Evolutionary conservation across 2,329 filamentous ascomycete species (phyloP).

Genomic region (Mycogone perniciosa): DNA sequence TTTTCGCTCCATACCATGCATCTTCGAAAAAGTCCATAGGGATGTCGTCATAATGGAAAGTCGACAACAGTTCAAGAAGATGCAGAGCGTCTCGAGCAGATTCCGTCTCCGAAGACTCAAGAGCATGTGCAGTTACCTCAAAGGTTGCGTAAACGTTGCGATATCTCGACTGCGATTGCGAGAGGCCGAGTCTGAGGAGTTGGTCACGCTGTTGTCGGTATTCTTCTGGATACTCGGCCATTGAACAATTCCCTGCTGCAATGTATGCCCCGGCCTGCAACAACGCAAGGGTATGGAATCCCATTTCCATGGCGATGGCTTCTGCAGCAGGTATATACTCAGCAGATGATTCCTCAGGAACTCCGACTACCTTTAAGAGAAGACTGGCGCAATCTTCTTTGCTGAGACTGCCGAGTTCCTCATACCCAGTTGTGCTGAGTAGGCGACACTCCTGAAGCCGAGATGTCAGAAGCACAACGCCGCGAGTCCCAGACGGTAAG

Average conservation of each 20-base stretch:
- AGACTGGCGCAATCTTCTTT: constrained; percentile 1
- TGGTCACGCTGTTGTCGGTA: background rate
- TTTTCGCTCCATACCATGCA: constrained; percentile 1
- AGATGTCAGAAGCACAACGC: constrained; percentile 2
- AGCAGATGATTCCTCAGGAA: background rate
- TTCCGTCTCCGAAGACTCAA: background rate
- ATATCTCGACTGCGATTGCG: constrained; percentile 3
- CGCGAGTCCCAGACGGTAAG: background rate
- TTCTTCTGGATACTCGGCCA: background rate
- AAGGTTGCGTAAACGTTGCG: constrained; percentile 8
- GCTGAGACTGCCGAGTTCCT: constrained; percentile 1
- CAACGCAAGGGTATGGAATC: constrained; percentile 8
- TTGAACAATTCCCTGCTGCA: background rate
- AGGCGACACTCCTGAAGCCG: constrained; percentile 1
- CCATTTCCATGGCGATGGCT: background rate
- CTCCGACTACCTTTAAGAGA: background rate
- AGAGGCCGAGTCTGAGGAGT: background rate
- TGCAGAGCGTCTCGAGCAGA: constrained; percentile 1
- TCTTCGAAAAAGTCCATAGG: constrained; percentile 3
- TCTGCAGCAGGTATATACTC: background rate
- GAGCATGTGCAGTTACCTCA: background rate
- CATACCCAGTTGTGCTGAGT: background rate
- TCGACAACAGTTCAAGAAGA: constrained; percentile 1
- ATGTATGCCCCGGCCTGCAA: constrained; percentile 6
- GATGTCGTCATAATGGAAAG: constrained; percentile 5